A percentile compares a stretch with the other conserved stretches of the same genome.
Evolutionary conservation across 2,329 filamentous ascomycete genomes (phyloP).

Genomic region (Triangularia setosa): DNA sequence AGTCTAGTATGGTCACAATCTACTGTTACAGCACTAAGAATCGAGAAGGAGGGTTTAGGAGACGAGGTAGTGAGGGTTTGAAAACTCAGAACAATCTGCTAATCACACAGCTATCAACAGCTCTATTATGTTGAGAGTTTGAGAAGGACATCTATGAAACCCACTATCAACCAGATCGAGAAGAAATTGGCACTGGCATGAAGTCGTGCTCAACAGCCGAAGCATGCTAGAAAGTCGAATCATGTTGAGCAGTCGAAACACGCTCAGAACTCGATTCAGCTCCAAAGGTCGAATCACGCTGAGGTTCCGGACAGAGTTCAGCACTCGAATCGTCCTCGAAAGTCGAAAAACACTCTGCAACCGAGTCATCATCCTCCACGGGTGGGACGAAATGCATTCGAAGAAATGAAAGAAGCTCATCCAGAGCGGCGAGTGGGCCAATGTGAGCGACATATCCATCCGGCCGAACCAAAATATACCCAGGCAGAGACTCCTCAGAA

Average conservation of each 20-base stretch:
- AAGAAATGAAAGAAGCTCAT: slow-evolving; percentile 25
- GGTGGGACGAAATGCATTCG: neutral
- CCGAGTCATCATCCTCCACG: neutral
- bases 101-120: neutral
- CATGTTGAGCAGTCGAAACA: neutral
- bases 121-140: neutral
- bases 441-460: slow-evolving; percentile 33
- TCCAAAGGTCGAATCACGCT: neutral
- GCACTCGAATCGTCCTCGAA: neutral
- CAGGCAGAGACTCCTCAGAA: slow-evolving; percentile 16
- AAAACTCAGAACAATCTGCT: neutral
- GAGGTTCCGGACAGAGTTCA: neutral
- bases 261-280: neutral
- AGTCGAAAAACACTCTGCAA: neutral
- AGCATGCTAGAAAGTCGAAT: neutral
- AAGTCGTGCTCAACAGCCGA: neutral
- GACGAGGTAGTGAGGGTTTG: neutral
- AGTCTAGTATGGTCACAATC: neutral
- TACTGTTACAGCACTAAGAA: neutral
- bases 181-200: neutral
- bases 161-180: neutral
- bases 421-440: slow-evolving; percentile 26
- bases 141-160: neutral
- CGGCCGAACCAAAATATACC: slow-evolving; percentile 31
- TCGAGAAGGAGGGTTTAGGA: neutral